Evolutionary conservation across 2,329 filamentous ascomycete genomes (phyloP), one percentile per base, ranked within the genome.

Genomic region (Cladophialophora chaetospira): DNA sequence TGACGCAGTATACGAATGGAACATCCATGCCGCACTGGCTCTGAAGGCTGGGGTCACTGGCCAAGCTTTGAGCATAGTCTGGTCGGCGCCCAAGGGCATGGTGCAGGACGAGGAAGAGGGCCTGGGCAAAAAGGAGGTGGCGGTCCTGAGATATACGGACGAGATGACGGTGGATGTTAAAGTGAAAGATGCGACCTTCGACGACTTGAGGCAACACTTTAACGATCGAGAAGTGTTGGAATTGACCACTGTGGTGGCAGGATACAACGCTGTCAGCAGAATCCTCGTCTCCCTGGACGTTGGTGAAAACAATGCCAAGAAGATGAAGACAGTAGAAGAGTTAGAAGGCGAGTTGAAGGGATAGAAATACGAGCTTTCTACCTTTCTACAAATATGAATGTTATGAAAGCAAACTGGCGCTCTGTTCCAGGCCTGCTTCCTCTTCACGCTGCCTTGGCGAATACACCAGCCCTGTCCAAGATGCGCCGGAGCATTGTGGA

Each of bases 1-100:
- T 70, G 71, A 79, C 25, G 91, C 91, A 1, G 89, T 88, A 81
- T 95, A 91, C 72, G 91, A 96, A 71, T 95, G 89, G 90, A 82
- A 77, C 33, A 84, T 89, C 56, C 91, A 96, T 70, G 87, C 87
- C 6, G 89, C 89, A 5, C 77, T 93, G 11, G 79, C 73, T 0
- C 35, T 40, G 13, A 61, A 19, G 78, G 72, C 50, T 3, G n/a
- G 72, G 1, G 2, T 51, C 8, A 21, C 48, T n/a, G 4, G 21
- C 1, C n/a, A 29, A 4, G 35, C 48, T n/a, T 10, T 51, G 36
- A 28, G 23, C 13, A n/a, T 29, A n/a, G 36, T 19, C 21, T 15
- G 23, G n/a, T 13, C 2, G 82, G 68, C 72, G 75, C 49, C 73
- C 57, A 55, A 42, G 60, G 53, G 63, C 53, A 17, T 35, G n/a